A percentile compares a stretch with the other conserved stretches of the same genome.
Evolutionary conservation across 2,329 filamentous ascomycete genomes (phyloP).

Genomic region (Pestalotiopsis sp.): DNA sequence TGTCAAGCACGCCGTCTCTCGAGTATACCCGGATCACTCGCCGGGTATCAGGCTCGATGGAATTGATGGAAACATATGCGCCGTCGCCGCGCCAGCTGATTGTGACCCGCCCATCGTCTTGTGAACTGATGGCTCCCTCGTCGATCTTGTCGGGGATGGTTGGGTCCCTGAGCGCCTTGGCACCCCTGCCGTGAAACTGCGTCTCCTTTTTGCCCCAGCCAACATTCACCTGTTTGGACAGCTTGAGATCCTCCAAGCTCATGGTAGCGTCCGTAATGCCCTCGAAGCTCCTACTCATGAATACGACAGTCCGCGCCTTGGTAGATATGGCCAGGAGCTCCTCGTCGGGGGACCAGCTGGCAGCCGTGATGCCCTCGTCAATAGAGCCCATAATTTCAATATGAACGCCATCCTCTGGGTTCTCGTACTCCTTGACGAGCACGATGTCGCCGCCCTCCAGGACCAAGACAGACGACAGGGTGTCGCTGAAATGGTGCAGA

Average conservation of each 20-base stretch:
- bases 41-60: slow-evolving; percentile 68
- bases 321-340: slow-evolving; percentile 87
- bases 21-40: slow-evolving; percentile 89
- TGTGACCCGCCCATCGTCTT: slow-evolving; percentile 72
- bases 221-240: slow-evolving; percentile 93
- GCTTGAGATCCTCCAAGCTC: slow-evolving; percentile 75
- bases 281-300: slow-evolving; percentile 93
- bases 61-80: slow-evolving; percentile 85
- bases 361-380: slow-evolving; percentile 86
- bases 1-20: slow-evolving; percentile 86
- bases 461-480: slow-evolving; percentile 76
- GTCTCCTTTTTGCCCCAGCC: slow-evolving; percentile 99
- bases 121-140: slow-evolving; percentile 72
- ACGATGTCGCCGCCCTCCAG: slow-evolving; percentile 91
- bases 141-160: slow-evolving; percentile 94
- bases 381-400: slow-evolving; percentile 97
- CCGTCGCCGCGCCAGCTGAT: slow-evolving; percentile 97
- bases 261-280: slow-evolving; percentile 76
- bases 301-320: slow-evolving; percentile 75
- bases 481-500: slow-evolving; percentile 86
- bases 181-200: slow-evolving; percentile 92
- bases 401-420: slow-evolving; percentile 65
- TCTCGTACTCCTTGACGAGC: slow-evolving; percentile 72
- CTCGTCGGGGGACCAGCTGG: slow-evolving; percentile 93
- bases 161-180: slow-evolving; percentile 84